Base-by-base conservation (phyloP, 163 green algal species). In the Chloromonas sp. region DNA sequence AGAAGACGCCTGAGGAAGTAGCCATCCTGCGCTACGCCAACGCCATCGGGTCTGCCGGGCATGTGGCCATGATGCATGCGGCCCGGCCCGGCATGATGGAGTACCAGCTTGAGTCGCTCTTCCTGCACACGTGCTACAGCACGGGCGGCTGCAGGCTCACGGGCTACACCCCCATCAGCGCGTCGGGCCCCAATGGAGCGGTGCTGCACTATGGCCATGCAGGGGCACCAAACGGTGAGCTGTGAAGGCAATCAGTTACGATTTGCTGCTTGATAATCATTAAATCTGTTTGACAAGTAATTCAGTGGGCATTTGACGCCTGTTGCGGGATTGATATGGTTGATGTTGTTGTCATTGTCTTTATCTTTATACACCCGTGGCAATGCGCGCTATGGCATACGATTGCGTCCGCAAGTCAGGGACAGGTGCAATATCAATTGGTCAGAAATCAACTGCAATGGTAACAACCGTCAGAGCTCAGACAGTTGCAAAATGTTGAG, bases 201-300 rank as follows among this genome's bases (percentile, higher is more conserved):
- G 88, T 97, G 13, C 92, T 99, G 84, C 96, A 99, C 86, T 99
- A 99, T 71, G 95, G 95, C 14, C 93, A 98, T 79, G 94, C 93
- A 0, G 95, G 90, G 0, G 94, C 95, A 2, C 95, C 96, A 15
- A 98, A 98, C 89, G 86, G 87, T 89, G 61, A 61, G 85, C 66
- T 11, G 36, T 36, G 36, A 36, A 36, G 36, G 36, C 36, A 36
- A 36, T 36, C 36, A 36, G 36, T 36, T 36, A 36, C 36, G 36
- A 36, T 36, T 36, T 36, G 36, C 36, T 36, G 36, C 36, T 36
- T 36, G 36, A 36, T 36, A 36, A 36, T 36, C 36, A 36, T 36
- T 36, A 36, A 36, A 36, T 36, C 36, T 36, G 36, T 36, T 36
- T 36, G 36, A 36, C 36, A 36, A 36, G 36, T 36, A 36, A 36